A percentile compares a stretch with the other conserved stretches of the same genome.
These are phyloP conservation scores for Cystobasidium onofrii DNA, from an alignment of 768 basidiomycete genomes.

Conservation along the genomic window DNA sequence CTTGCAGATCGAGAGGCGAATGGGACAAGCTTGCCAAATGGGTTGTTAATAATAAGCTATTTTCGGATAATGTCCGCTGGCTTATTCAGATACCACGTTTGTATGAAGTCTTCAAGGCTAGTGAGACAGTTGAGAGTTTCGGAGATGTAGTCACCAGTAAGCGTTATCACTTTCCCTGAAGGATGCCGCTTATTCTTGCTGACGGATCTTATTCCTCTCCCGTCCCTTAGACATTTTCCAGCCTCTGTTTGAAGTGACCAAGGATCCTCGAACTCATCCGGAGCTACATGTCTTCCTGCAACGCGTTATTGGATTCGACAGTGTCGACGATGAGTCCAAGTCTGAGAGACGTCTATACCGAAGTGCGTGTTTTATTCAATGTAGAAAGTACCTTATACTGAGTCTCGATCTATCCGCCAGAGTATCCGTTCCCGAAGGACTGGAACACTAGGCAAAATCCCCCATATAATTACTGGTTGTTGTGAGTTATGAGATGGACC, in stretches of 20 bases:
- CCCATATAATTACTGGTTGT: constrained; percentile 81
- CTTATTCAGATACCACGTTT: constrained; percentile 88
- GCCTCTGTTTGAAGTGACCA: constrained; percentile 91
- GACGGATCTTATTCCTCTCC: not conserved
- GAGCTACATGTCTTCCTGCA: constrained; percentile 92
- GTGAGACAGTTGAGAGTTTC: constrained; percentile 71
- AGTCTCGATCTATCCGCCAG: not conserved
- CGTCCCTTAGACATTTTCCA: constrained; percentile 66
- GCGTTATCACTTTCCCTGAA: constrained; percentile 44
- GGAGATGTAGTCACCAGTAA: constrained; percentile 82
- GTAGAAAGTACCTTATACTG: too few relatives aligned
- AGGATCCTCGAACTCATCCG: constrained; percentile 78
- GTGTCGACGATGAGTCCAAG: constrained; percentile 98
- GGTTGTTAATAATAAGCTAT: constrained; percentile 86
- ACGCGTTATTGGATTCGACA: constrained; percentile 91
- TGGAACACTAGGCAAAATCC: constrained; percentile 88
- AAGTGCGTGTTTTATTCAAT: too few relatives aligned
- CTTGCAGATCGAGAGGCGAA: constrained; percentile 52
- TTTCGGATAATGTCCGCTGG: constrained; percentile 96
- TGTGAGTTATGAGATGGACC: not conserved
- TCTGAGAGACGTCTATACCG: constrained; percentile 72
- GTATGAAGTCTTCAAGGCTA: constrained; percentile 90
- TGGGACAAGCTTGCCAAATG: constrained; percentile 99
- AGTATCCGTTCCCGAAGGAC: constrained; percentile 54
- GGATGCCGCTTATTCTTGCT: not conserved